phyloP scores from a whole-genome alignment of 805 yeast species.

The Lipomyces anomalus region DNA sequence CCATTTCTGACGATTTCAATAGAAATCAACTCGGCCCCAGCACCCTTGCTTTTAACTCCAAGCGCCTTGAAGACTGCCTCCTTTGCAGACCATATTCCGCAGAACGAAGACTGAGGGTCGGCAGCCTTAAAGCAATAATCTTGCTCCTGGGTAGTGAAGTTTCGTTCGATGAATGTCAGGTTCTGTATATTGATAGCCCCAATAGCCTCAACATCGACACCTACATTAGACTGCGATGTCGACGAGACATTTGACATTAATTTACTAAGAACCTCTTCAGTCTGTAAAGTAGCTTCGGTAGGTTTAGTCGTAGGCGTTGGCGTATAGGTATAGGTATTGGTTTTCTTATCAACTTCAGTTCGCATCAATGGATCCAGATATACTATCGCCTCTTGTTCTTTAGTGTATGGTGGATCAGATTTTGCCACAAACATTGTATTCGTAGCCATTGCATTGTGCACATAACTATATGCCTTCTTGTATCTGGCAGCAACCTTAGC shows the following conservation, averaged over 20 bases:
- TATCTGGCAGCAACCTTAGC: slow-evolving; percentile 71
- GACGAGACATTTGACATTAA: slow-evolving; percentile 44
- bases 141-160: slow-evolving; percentile 79
- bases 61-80: slow-evolving; percentile 97
- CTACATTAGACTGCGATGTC: slow-evolving; percentile 63
- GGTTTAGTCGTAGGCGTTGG: slow-evolving; percentile 21
- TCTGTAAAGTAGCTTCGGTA: slow-evolving; percentile 44
- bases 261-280: slow-evolving; percentile 55
- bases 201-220: slow-evolving; percentile 93
- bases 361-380: slow-evolving; percentile 95
- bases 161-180: slow-evolving; percentile 84
- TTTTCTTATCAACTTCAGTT: slow-evolving; percentile 42
- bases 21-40: slow-evolving; percentile 87
- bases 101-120: slow-evolving; percentile 78
- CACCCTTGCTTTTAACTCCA: slow-evolving; percentile 84
- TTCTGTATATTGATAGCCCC: slow-evolving; percentile 77
- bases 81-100: slow-evolving; percentile 99
- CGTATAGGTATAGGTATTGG: slow-evolving; percentile 19
- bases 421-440: slow-evolving; percentile 89
- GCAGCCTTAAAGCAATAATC: slow-evolving; percentile 71
- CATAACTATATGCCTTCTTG: slow-evolving; percentile 85
- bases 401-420: slow-evolving; percentile 87
- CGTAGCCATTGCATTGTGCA: slow-evolving; percentile 89
- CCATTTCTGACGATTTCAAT: slow-evolving; percentile 76
- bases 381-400: slow-evolving; percentile 80